A percentile compares a stretch with the other conserved stretches of the same genome.
These are phyloP conservation scores for Xylaria intraflava DNA, from an alignment of 495 filamentous ascomycete genomes.

Conservation along the genomic window DNA sequence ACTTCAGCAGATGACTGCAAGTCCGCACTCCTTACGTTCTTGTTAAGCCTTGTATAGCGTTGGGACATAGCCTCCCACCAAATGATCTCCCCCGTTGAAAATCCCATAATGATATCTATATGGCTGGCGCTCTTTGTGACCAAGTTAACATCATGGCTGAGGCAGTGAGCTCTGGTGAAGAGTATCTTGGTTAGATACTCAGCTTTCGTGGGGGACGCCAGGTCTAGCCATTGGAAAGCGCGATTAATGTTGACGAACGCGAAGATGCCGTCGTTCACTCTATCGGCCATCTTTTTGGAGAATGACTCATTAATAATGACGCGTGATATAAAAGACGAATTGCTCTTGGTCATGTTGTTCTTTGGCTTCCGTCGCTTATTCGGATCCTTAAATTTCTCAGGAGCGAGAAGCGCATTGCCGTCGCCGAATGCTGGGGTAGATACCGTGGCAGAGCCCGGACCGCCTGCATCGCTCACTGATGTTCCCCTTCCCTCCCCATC, in stretches of 20 bases:
- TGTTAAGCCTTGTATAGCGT: constrained; percentile 92
- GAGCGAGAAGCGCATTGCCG: constrained; percentile 64
- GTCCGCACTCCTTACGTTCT: constrained; percentile 56
- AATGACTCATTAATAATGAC: constrained; percentile 86
- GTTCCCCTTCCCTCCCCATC: constrained; percentile 40
- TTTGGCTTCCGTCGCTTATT: constrained; percentile 84
- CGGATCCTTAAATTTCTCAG: constrained; percentile 60
- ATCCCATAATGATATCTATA: constrained; percentile 89
- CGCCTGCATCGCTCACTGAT: constrained; percentile 32
- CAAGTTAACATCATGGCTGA: constrained; percentile 90
- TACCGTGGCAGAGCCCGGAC: constrained; percentile 26
- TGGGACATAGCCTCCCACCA: constrained; percentile 98
- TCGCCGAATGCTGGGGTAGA: constrained; percentile 74
- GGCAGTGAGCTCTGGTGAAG: constrained; percentile 90
- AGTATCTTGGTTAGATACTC: constrained; percentile 92
- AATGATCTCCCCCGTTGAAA: constrained; percentile 91
- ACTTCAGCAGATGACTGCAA: not conserved
- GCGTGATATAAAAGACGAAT: constrained; percentile 90
- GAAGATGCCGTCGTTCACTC: constrained; percentile 69
- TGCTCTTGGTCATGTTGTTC: constrained; percentile 95
- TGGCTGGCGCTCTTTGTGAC: constrained; percentile 72
- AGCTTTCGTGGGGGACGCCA: constrained; percentile 54
- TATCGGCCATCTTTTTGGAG: constrained; percentile 70
- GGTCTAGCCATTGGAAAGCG: constrained; percentile 68
- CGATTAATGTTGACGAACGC: constrained; percentile 93